Percentiles rank a stretch among this genome's conserved stretches.
Conservation (phyloP, 2,329 filamentous ascomycete genomes). For the Claviceps lovelessii region DNA sequence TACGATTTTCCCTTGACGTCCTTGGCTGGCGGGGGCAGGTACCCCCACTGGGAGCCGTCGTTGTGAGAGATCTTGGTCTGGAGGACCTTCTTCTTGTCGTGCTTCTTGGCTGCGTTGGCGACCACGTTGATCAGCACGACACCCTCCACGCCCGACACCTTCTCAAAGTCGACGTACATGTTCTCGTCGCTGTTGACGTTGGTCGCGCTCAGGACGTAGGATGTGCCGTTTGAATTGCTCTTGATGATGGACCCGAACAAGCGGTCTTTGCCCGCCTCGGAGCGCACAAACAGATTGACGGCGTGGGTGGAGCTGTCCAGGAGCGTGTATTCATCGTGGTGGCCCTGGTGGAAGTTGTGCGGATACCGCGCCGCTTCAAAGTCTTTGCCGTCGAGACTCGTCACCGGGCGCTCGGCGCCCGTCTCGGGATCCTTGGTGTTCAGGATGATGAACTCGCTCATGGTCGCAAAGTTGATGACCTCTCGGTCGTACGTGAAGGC, state of each 20-base stretch:
- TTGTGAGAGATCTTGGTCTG: slow-evolving; percentile 93
- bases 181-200: slow-evolving; percentile 65
- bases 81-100: slow-evolving; percentile 70
- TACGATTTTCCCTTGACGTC: slow-evolving; percentile 60
- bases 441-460: slow-evolving; percentile 92
- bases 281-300: slow-evolving; percentile 84
- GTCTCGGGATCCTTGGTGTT: slow-evolving; percentile 58
- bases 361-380: slow-evolving; percentile 83
- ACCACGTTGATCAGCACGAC: slow-evolving; percentile 80
- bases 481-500: slow-evolving; percentile 32
- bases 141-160: slow-evolving; percentile 82
- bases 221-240: slow-evolving; percentile 96
- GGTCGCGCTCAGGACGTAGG: slow-evolving; percentile 70
- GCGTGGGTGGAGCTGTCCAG: slow-evolving; percentile 90
- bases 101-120: slow-evolving; percentile 55
- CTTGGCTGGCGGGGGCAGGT: slow-evolving; percentile 55
- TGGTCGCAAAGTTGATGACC: slow-evolving; percentile 77
- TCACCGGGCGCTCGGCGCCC: slow-evolving; percentile 58
- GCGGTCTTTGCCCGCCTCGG: slow-evolving; percentile 47
- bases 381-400: slow-evolving; percentile 68
- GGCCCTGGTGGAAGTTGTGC: slow-evolving; percentile 62
- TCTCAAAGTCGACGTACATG: slow-evolving; percentile 90
- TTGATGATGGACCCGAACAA: slow-evolving; percentile 84
- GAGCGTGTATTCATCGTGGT: slow-evolving; percentile 78
- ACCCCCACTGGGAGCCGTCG: slow-evolving; percentile 78